Evolutionary conservation across 2,329 filamentous ascomycete species (phyloP).

Genomic region (Pyricularia pennisetigena): DNA sequence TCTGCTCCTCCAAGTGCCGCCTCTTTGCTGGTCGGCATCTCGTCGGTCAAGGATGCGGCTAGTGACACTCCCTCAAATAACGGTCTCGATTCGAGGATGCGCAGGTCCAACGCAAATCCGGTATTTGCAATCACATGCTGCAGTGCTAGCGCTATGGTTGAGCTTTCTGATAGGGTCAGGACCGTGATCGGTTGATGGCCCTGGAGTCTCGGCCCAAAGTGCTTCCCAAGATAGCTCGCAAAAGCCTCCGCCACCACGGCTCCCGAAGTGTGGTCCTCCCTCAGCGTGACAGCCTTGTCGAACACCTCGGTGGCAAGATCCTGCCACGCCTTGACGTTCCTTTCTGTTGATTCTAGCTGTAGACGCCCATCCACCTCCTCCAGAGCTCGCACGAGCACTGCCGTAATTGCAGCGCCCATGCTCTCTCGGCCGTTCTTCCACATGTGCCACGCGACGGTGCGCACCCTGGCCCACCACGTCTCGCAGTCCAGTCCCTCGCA

Average conservation of each 20-base stretch:
- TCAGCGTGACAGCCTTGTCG: constrained; percentile 10
- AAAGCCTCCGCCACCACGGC: constrained; percentile 20
- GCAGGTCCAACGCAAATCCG: constrained; percentile 38
- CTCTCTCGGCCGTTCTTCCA: constrained; percentile 56
- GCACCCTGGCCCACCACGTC: constrained; percentile 44
- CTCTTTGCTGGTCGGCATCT: constrained; percentile 14
- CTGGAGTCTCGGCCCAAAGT: constrained; percentile 16
- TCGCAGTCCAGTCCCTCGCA: constrained; percentile 17
- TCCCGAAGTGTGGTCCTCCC: constrained; percentile 13
- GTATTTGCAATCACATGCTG: constrained; percentile 25
- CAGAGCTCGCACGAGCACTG: constrained; percentile 35
- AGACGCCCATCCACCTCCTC: constrained; percentile 20
- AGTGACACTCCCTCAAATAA: constrained; percentile 54
- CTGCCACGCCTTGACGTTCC: constrained; percentile 8
- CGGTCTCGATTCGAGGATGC: constrained; percentile 57
- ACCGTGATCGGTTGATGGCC: constrained; percentile 28
- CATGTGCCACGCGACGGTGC: constrained; percentile 51
- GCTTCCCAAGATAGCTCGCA: constrained; percentile 21
- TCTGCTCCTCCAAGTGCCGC: constrained; percentile 6
- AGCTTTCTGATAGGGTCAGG: constrained; percentile 53
- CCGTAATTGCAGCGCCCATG: constrained; percentile 53
- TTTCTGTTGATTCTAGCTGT: constrained; percentile 6
- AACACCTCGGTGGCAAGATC: constrained; percentile 9
- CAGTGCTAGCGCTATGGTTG: constrained; percentile 44
- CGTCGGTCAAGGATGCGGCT: constrained; percentile 29